Evolutionary conservation across 805 yeast genomes (phyloP), one percentile per base, ranked within the genome.

Genomic region (Candida dajiaensis): DNA sequence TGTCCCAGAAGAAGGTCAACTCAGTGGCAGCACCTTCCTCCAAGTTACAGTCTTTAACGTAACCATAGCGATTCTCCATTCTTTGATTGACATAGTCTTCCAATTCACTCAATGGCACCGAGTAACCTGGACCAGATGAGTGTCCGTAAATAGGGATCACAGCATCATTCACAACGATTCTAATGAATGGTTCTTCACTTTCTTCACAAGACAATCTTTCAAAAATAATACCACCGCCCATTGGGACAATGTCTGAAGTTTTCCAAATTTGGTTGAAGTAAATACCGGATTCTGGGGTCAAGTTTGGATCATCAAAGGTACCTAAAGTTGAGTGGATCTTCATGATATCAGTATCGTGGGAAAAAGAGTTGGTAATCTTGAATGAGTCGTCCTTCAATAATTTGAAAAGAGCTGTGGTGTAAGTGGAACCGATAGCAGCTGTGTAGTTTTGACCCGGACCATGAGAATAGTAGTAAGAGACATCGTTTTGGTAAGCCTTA

Each of bases 291-390:
- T 63, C 54, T 9, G 80, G 73, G 13, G n/a, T 20, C 12, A 21
- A 18, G 33, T 36, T 26, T 20, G 15, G 31, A 21, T 43, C 54
- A 38, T 55, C 62, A 19, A 71, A 62, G 37, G 80, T 50, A 2
- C 81, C 82, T 23, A 77, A 59, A 4, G 79, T 73, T 23, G 78
- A 63, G 41, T 73, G 68, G 55, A 72, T 69, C n/a, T 71, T 64
- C 47, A 73, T 74, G 41, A 78, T 64, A 53, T 80, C 81, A 33
- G 79, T 74, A 58, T 80, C 85, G 61, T 80, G 85, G 16, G 74
- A 64, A 58, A 79, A 79, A 22, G 71, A 67, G 41, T 72, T 65
- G 58, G 74, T 69, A 35, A 79, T 58, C 47, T 72, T 58, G 12
- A 57, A 54, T 4, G 61, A 61, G 22, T 67, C 70, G 8, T 44